phyloP scores from a whole-genome alignment of 2,329 filamentous ascomycete species.

The Cercospora nicotianae region DNA sequence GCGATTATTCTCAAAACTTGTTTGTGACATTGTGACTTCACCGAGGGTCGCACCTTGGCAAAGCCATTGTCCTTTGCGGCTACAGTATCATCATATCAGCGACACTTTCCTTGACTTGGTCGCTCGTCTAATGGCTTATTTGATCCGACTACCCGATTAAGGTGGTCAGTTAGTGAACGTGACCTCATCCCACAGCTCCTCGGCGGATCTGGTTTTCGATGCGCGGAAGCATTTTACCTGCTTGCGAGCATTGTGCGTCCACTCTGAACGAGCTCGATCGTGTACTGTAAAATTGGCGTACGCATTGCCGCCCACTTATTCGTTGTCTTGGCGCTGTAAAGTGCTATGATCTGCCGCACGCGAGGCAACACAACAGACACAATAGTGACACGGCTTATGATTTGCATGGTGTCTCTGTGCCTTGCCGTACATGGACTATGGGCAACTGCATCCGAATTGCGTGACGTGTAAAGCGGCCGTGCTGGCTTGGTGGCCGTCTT shows the following conservation, averaged over 20 bases:
- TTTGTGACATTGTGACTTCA: not conserved
- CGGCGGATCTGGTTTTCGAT: not conserved
- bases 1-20: not conserved
- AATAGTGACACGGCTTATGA: not conserved
- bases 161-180: not conserved
- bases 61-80: not conserved
- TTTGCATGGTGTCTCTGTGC: not conserved
- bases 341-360: not conserved
- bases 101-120: not conserved
- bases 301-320: not conserved
- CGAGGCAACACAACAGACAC: constrained; percentile 3
- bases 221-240: not conserved
- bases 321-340: not conserved
- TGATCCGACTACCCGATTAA: not conserved
- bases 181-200: not conserved
- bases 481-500: not conserved
- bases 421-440: not conserved
- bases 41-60: not conserved
- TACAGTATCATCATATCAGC: not conserved
- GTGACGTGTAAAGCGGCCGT: not conserved
- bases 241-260: not conserved
- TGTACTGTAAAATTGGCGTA: not conserved
- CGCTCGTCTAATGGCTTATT: not conserved
- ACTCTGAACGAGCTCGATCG: not conserved
- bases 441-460: not conserved